Evolutionary conservation across 2,329 filamentous ascomycete genomes (phyloP), one percentile per base, ranked within the genome.

Genomic region (Basipetospora sp.): DNA sequence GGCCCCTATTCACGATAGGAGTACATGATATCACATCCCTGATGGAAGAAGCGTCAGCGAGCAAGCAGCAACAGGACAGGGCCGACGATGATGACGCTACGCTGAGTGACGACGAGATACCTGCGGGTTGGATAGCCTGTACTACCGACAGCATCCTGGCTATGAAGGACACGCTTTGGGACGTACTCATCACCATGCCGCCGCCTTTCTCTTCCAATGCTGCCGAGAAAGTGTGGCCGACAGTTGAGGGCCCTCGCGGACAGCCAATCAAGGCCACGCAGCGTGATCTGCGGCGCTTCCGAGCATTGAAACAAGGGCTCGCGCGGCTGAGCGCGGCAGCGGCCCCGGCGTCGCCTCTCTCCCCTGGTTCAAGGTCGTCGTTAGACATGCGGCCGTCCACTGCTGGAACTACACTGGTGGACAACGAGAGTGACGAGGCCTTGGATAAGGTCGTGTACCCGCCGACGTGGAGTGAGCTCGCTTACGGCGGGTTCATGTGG

Each of bases 101-200:
- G 13, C 14, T 55, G 9, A 11, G 22, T n/a, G 50, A 57, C 13
- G 56, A 59, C 26, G 67, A 65, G 17, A 66, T 73, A 30, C 53
- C 59, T 17, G 67, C 67, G 22, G 82, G 86, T 28, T 98, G 87
- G 86, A 78, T 94, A 42, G 90, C 88, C 10, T 94, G 87, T 56
- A 94, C 88, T 3, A 96, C 88, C 2, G 90, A 98, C 59, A 88
- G 82, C 51, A 90, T 98, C 41, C 69, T 98, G 11, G 77, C 75
- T 33, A 80, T 84, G 57, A 96, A 96, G 60, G 73, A 77, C 36
- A 72, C 80, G 2, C 71, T 98, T 3, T 96, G 86, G 66, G 90
- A 98, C 53, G 69, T 94, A 48, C 70, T 94, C 28, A 78, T 96
- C 42, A 84, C 83, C 38, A 71, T 96, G 51, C 84, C 86, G 1